Base-by-base conservation (phyloP, 352 stramenopile genomes). In the Phytopythium montanum region DNA sequence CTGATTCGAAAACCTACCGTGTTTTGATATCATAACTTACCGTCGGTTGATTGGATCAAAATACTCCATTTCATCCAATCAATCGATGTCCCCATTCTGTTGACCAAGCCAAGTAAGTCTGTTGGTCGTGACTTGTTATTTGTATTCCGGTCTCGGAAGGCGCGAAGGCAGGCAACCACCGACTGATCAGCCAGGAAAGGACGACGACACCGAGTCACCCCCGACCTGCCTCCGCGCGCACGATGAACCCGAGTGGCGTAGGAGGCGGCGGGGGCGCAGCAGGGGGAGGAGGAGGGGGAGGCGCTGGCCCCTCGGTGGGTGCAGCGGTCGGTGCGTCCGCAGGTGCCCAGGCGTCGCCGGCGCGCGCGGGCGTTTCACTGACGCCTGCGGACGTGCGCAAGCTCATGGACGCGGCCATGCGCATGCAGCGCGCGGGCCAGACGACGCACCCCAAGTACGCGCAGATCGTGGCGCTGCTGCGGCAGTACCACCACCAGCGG, bases 371-470 rank as follows among this genome's bases (percentile, higher is more conserved):
- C 42, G 26, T 73, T 64, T 51, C 65, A 61, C 73, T 93, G 26
- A 79, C 82, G 57, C 44, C 78, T n/a, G 66, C 72, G 28, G 79
- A 94, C 69, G 78, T 87, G 56, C 87, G 89, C 65, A 87, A 89
- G 66, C 77, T 95, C 44, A 92, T 95, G 86, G 75, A 91, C 58
- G 76, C 73, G 21, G 87, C 85, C n/a, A 59, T 93, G 61, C 85
- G 78, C 33, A 92, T 95, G 85, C 77, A 93, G 64, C 70, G 75
- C 44, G 72, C 79, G 50, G 83, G 87, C 33, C 81, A 93, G 56
- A 94, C 86, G 55, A 57, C 68, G 54, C 82, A 94, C 65, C 85
- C 83, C 21, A 92, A 92, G 69, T 95, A 95, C 70, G 67, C 85
- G 59, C 87, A 94, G 70, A 93, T 95, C 64, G 76, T 94, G 29